A percentile compares a stretch with the other conserved stretches of the same genome.
Evolutionary conservation across 805 yeast genomes (phyloP).

Genomic region (Starmerella floricola): DNA sequence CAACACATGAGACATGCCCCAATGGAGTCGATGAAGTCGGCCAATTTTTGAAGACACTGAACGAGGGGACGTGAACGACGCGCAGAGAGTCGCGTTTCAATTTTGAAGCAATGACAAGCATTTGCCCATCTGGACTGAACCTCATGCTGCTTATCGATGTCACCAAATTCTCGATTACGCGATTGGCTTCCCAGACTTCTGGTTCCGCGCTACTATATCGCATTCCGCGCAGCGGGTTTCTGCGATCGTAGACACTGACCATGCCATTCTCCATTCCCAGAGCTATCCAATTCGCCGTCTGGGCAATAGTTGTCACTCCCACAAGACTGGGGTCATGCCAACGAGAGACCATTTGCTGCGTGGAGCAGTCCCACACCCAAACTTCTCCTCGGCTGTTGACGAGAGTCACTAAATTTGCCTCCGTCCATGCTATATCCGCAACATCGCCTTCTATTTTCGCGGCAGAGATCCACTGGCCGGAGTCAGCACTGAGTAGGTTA

Average conservation of each 20-base stretch:
- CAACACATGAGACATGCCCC: slow-evolving; percentile 77
- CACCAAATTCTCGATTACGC: slow-evolving; percentile 63
- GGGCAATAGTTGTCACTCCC: slow-evolving; percentile 63
- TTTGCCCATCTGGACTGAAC: slow-evolving; percentile 81
- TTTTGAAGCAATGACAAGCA: slow-evolving; percentile 73
- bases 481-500: slow-evolving; percentile 58
- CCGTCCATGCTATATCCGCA: slow-evolving; percentile 64
- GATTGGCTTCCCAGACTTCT: slow-evolving; percentile 40
- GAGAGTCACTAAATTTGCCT: slow-evolving; percentile 39
- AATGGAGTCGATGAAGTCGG: slow-evolving; percentile 94
- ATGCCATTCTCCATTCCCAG: slow-evolving; percentile 81
- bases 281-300: slow-evolving; percentile 79
- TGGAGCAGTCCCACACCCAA: slow-evolving; percentile 64
- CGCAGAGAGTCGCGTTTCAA: slow-evolving; percentile 76
- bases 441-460: slow-evolving; percentile 81
- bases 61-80: slow-evolving; percentile 75
- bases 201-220: slow-evolving; percentile 28
- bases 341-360: slow-evolving; percentile 41
- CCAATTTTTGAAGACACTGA: slow-evolving; percentile 85
- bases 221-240: slow-evolving; percentile 20
- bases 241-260: slow-evolving; percentile 71
- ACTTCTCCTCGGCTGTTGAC: slow-evolving; percentile 74
- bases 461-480: slow-evolving; percentile 80
- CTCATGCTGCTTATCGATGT: slow-evolving; percentile 63
- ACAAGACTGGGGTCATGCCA: slow-evolving; percentile 85